These are phyloP conservation scores for Mycena belliarum DNA, from an alignment of 768 basidiomycete species.

Conservation along the genomic window DNA sequence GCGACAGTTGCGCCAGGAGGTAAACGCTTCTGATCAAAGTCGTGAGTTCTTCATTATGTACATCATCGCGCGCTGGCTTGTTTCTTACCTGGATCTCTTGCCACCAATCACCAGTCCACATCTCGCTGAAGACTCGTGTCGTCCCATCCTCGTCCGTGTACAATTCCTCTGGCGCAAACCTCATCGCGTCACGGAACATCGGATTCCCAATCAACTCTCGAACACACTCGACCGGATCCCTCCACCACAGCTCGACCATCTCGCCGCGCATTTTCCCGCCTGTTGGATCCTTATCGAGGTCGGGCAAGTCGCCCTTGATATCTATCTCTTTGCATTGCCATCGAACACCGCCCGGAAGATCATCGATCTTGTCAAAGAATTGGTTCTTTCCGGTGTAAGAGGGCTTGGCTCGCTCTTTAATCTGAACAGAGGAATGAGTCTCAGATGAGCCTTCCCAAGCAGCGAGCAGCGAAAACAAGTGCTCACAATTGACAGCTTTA, in stretches of 20 bases:
- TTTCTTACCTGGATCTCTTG: slow-evolving; percentile 30
- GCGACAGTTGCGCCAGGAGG: slow-evolving; percentile 21
- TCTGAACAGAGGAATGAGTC: background rate
- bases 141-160: background rate
- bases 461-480: no score
- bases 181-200: slow-evolving; percentile 24
- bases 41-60: background rate
- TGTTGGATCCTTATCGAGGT: slow-evolving; percentile 4
- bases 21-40: background rate
- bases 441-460: no score
- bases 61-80: background rate
- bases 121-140: slow-evolving; percentile 25
- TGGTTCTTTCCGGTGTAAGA: background rate
- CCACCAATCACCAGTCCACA: slow-evolving; percentile 35
- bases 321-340: slow-evolving; percentile 25
- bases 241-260: slow-evolving; percentile 27
- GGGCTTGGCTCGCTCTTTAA: background rate
- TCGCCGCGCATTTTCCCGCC: slow-evolving; percentile 3
- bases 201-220: slow-evolving; percentile 28
- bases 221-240: slow-evolving; percentile 27
- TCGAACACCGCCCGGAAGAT: slow-evolving; percentile 18
- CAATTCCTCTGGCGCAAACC: slow-evolving; percentile 26
- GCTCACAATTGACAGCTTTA: background rate
- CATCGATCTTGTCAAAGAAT: slow-evolving; percentile 26
- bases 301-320: slow-evolving; percentile 19